phyloP scores from a whole-genome alignment of 2,329 filamentous ascomycete species.

The Leptosphaerulina australis region DNA sequence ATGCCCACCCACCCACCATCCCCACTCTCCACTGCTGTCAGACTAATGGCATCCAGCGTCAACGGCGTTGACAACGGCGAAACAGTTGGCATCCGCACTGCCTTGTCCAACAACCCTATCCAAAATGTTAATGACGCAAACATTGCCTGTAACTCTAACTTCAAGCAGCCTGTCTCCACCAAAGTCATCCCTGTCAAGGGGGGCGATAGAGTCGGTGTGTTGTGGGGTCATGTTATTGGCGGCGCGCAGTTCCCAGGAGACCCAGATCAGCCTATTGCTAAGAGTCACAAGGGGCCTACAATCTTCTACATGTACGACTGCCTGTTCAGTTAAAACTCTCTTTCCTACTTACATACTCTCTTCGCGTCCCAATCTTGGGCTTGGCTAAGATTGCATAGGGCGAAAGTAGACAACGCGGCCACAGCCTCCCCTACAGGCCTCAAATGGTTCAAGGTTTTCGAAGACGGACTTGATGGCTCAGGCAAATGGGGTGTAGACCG shows the following conservation, averaged over 20 bases:
- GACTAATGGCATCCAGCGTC: conserved; percentile 20
- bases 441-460: conserved; percentile 53
- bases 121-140: conserved; percentile 55
- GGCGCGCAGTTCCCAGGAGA: conserved; percentile 57
- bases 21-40: background rate
- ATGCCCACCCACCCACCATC: background rate
- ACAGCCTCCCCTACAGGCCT: conserved; percentile 45
- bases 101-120: conserved; percentile 58
- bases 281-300: conserved; percentile 55
- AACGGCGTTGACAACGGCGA: conserved; percentile 55
- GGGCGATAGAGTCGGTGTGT: conserved; percentile 60
- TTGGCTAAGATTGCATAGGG: conserved; percentile 22
- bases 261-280: conserved; percentile 57
- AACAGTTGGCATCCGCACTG: conserved; percentile 58
- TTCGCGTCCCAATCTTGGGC: no score
- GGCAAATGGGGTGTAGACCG: conserved; percentile 58
- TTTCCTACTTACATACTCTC: no score
- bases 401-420: conserved; percentile 51
- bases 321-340: no score
- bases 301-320: conserved; percentile 49
- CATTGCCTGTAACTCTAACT: conserved; percentile 57
- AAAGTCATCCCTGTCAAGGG: conserved; percentile 57
- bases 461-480: conserved; percentile 49
- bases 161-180: conserved; percentile 38
- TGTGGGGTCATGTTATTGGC: conserved; percentile 62